A percentile compares a stretch with the other conserved stretches of the same genome.
These are phyloP conservation scores for Fusarium sp. DNA, from an alignment of 2,329 filamentous ascomycete genomes.

Conservation along the genomic window DNA sequence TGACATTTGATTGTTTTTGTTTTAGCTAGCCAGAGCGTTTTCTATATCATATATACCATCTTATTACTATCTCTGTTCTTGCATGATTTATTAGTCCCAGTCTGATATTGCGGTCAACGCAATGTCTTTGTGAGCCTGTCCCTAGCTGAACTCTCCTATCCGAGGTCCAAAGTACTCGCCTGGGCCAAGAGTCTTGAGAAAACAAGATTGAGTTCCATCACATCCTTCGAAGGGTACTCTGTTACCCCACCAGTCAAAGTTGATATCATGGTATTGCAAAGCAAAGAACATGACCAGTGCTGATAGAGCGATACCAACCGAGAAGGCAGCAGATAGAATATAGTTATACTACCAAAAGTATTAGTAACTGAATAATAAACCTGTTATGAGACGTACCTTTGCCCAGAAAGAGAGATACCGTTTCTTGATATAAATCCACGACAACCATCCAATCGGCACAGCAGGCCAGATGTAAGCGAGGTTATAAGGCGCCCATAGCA, in stretches of 20 bases:
- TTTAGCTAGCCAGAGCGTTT: slow-evolving; percentile 6
- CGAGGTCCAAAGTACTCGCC: slow-evolving; percentile 50
- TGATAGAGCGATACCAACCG: slow-evolving; percentile 57
- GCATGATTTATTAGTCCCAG: background rate
- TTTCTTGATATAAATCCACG: slow-evolving; percentile 60
- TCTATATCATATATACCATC: slow-evolving; percentile 14
- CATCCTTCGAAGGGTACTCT: slow-evolving; percentile 43
- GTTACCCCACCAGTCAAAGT: slow-evolving; percentile 61
- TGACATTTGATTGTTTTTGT: background rate
- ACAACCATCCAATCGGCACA: slow-evolving; percentile 59
- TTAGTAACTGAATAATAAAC: slow-evolving; percentile 13
- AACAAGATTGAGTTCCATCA: slow-evolving; percentile 41
- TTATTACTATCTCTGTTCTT: background rate
- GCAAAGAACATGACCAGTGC: slow-evolving; percentile 62
- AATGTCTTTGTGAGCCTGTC: background rate
- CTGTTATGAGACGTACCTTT: slow-evolving; percentile 47
- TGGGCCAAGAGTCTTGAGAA: slow-evolving; percentile 35
- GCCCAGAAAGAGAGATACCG: slow-evolving; percentile 61
- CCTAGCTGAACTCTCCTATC: slow-evolving; percentile 33
- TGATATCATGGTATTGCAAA: slow-evolving; percentile 53
- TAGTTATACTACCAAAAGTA: slow-evolving; percentile 55
- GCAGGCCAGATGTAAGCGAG: slow-evolving; percentile 59
- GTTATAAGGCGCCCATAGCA: slow-evolving; percentile 59
- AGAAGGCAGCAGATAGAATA: slow-evolving; percentile 60
- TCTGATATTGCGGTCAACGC: background rate